phyloP scores from a whole-genome alignment of 306 rosid species.

The Potentilla sterilis region DNA sequence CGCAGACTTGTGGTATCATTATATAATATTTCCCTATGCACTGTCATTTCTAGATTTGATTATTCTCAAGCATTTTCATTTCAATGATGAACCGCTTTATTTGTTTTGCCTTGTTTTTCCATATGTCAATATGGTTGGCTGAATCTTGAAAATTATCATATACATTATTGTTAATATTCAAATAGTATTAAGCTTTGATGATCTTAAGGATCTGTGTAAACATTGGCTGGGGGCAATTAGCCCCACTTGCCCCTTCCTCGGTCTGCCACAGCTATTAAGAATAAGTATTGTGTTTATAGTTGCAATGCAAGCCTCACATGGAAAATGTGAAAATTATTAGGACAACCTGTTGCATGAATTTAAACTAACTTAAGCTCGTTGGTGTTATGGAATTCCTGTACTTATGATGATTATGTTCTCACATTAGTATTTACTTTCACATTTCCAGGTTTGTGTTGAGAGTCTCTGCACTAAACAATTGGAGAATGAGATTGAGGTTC shows the following conservation, averaged over 20 bases:
- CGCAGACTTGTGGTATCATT: conserved; percentile 79
- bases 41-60: not conserved
- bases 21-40: conserved; percentile 14
- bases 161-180: not conserved
- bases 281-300: not conserved
- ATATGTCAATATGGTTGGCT: not conserved
- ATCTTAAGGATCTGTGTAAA: not conserved
- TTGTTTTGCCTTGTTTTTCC: not conserved
- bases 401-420: not conserved
- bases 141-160: not conserved
- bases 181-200: not conserved
- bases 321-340: not conserved
- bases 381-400: conserved; percentile 9
- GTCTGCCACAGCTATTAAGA: too few relatives aligned
- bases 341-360: not conserved
- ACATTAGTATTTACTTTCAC: conserved; percentile 21
- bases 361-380: not conserved
- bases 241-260: too few relatives aligned
- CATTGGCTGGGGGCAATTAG: too few relatives aligned
- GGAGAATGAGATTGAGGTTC: conserved; percentile 74
- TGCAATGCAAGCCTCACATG: not conserved
- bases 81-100: not conserved
- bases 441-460: conserved; percentile 63
- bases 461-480: conserved; percentile 66
- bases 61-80: not conserved